Evolutionary conservation across 2,329 filamentous ascomycete genomes (phyloP), one percentile per base, ranked within the genome.

Genomic region (Nannizziopsis arthrosporioides): DNA sequence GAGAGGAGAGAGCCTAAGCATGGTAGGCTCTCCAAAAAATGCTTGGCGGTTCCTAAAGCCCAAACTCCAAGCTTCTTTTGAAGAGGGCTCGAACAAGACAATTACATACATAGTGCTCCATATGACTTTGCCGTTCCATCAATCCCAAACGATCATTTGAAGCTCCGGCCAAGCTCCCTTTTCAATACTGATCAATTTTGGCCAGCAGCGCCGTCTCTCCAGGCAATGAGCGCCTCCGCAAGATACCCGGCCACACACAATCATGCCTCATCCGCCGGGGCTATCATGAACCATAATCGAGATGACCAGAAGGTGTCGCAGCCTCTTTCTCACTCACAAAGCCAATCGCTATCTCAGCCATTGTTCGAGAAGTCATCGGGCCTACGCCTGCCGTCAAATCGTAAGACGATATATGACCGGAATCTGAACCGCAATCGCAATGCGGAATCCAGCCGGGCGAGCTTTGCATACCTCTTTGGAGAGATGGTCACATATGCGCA

Each of bases 401-500:
- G 88, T 71, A 96, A 96, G 72, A 94, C 88, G 55, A 96, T 98
- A 71, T 98, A 96, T 73, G 88, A 95, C 73, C 80, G 92, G 48
- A 88, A 94, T 53, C 74, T 96, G 53, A 95, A 95, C 69, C 84
- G 92, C 55, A 84, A 82, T 59, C 85, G 87, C 65, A 86, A 85
- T 58, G 78, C 85, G 50, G 90, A 96, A 73, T 79, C 93, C 56
- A 94, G 88, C 66, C 84, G 93, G 63, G 80, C 92, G 9, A 88
- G 86, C 68, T 96, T 98, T 68, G 90, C 92, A 37, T 96, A 94
- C 67, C 75, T 98, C 51, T 96, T 98, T 64, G 82, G 84, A 52
- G 90, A 95, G 72, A 94, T 96, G 85, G 89, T 98, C 43, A 82
- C 81, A 60, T 96, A 96, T 67, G 90, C 92, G 57, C 92, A 96